Conservation (phyloP, 805 yeast species). For the Spathaspora girioi region DNA sequence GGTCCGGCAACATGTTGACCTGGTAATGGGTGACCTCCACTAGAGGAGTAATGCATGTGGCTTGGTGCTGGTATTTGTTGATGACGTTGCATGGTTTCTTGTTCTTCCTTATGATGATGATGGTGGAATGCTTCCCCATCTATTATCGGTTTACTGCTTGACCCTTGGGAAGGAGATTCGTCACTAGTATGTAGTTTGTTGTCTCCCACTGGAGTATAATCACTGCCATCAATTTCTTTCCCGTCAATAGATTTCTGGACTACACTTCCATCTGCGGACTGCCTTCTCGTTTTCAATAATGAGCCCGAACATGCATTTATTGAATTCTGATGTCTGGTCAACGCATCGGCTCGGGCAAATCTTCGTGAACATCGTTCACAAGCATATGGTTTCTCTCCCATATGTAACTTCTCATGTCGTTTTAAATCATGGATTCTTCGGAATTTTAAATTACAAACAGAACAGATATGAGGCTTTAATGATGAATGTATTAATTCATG, state of each 20-base stretch:
- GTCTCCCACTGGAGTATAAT: not conserved
- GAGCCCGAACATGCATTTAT: slow-evolving; percentile 31
- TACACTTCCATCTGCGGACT: not conserved
- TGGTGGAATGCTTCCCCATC: not conserved
- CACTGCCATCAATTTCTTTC: not conserved
- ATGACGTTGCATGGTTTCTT: not conserved
- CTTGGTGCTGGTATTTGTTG: slow-evolving; percentile 3
- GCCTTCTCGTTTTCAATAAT: not conserved
- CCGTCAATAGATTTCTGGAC: not conserved
- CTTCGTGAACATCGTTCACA: slow-evolving; percentile 60
- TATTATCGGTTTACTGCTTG: not conserved
- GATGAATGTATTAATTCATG: slow-evolving; percentile 68
- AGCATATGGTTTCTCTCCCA: slow-evolving; percentile 67
- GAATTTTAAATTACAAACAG: slow-evolving; percentile 57
- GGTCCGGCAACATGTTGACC: not conserved
- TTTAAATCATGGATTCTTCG: slow-evolving; percentile 74
- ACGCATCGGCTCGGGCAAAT: slow-evolving; percentile 76
- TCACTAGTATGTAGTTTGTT: not conserved
- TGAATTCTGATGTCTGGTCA: slow-evolving; percentile 60
- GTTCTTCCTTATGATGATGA: not conserved
- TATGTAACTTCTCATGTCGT: slow-evolving; percentile 70
- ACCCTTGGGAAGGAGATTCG: not conserved
- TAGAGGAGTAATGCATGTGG: not conserved
- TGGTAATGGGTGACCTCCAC: not conserved
- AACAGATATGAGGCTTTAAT: slow-evolving; percentile 61